phyloP scores from a whole-genome alignment of 1,284 basidiomycete species.

The Apiotrichum brassicae region DNA sequence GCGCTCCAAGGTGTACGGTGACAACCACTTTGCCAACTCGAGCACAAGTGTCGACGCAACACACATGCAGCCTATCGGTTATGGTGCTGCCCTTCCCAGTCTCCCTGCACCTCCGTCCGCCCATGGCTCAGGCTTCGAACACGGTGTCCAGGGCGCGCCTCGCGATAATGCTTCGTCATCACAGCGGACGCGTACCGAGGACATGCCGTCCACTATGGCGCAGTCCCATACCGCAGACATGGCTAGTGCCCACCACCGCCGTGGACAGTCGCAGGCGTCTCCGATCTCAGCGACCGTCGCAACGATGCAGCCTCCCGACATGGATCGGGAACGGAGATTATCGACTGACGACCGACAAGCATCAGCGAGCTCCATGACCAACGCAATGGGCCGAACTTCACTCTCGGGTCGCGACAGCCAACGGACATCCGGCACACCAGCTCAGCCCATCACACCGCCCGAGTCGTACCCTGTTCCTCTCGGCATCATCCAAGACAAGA shows the following conservation, averaged over 20 bases:
- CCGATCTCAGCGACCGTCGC: slow-evolving; percentile 21
- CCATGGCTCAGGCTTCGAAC: slow-evolving; percentile 19
- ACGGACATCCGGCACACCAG: slow-evolving; percentile 10
- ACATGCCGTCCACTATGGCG: slow-evolving; percentile 38
- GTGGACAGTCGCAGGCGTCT: slow-evolving; percentile 14
- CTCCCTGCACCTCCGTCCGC: slow-evolving; percentile 68
- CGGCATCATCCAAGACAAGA: slow-evolving; percentile 16
- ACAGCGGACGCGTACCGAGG: slow-evolving; percentile 47
- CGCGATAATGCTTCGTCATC: slow-evolving; percentile 49
- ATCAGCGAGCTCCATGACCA: slow-evolving; percentile 36
- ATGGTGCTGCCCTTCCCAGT: slow-evolving; percentile 71
- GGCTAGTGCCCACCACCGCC: slow-evolving; percentile 43
- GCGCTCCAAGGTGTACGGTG: slow-evolving; percentile 84
- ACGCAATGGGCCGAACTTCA: slow-evolving; percentile 26
- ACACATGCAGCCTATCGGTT: slow-evolving; percentile 48
- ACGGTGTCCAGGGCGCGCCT: slow-evolving; percentile 31
- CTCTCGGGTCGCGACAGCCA: slow-evolving; percentile 28
- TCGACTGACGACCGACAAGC: slow-evolving; percentile 66
- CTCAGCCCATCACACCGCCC: slow-evolving; percentile 17
- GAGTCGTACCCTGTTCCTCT: slow-evolving; percentile 21
- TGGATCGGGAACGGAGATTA: slow-evolving; percentile 44
- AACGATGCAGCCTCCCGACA: slow-evolving; percentile 53
- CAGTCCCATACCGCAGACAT: slow-evolving; percentile 40
- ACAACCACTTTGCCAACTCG: slow-evolving; percentile 88
- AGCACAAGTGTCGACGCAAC: slow-evolving; percentile 55